Conservation (phyloP, 2,329 filamentous ascomycete genomes). For the Aureobasidium sp. region DNA sequence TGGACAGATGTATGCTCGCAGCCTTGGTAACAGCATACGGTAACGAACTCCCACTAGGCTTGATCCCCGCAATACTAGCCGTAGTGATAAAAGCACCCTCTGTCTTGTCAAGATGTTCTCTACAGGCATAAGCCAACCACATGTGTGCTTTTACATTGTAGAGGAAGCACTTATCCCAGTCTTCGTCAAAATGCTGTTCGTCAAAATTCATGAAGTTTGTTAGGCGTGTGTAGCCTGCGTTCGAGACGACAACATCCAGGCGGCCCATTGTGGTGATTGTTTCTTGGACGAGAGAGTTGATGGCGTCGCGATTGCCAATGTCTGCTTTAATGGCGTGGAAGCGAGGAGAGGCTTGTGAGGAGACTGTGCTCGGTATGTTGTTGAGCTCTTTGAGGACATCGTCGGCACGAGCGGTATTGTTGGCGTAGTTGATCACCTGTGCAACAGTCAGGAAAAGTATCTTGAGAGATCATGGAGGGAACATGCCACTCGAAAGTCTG, state of each 20-base stretch:
- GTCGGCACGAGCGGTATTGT: slow-evolving; percentile 37
- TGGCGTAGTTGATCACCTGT: slow-evolving; percentile 35
- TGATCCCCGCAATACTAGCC: slow-evolving; percentile 58
- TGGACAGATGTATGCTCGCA: slow-evolving; percentile 47
- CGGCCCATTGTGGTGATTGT: slow-evolving; percentile 41
- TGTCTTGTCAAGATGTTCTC: slow-evolving; percentile 47
- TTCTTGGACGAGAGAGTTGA: slow-evolving; percentile 38
- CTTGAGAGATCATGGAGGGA: not conserved
- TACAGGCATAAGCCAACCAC: slow-evolving; percentile 52
- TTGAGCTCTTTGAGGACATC: slow-evolving; percentile 37
- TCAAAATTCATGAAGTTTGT: slow-evolving; percentile 43
- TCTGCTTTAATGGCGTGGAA: slow-evolving; percentile 42
- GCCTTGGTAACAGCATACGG: slow-evolving; percentile 34
- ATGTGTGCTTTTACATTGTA: slow-evolving; percentile 59
- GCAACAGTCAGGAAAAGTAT: not conserved
- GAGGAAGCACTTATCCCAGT: slow-evolving; percentile 54
- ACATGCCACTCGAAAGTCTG: slow-evolving; percentile 41
- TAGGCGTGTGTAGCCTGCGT: slow-evolving; percentile 35
- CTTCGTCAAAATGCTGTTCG: slow-evolving; percentile 50
- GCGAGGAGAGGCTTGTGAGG: slow-evolving; percentile 27
- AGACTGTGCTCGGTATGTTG: slow-evolving; percentile 22
- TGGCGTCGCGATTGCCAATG: slow-evolving; percentile 36
- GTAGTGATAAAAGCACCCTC: slow-evolving; percentile 59
- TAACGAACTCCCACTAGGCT: slow-evolving; percentile 55
- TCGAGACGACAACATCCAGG: slow-evolving; percentile 41